Percentiles rank a stretch among this genome's conserved stretches.
phyloP scores from a whole-genome alignment of 371 early-diverging fungal species.

The Rhizopus stolonifer region DNA sequence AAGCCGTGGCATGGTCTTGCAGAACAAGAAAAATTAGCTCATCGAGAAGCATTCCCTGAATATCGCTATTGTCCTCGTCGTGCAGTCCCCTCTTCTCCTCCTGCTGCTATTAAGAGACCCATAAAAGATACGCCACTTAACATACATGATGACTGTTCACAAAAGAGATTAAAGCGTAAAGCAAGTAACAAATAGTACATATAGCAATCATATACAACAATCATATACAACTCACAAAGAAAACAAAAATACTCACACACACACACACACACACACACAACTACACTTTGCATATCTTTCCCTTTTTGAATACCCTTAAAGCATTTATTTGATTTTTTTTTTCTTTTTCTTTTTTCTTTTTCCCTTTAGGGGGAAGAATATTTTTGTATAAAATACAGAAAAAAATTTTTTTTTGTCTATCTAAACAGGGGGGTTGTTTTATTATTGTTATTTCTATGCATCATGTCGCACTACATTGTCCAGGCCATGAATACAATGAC shows the following conservation, averaged over 20 bases:
- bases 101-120: not conserved
- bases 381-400: no score
- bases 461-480: not conserved
- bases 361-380: no score
- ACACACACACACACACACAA: not conserved
- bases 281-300: not conserved
- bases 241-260: no score
- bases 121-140: slow-evolving; percentile 11
- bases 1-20: slow-evolving; percentile 50
- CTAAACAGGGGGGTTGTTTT: not conserved
- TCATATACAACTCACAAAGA: no score
- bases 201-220: no score
- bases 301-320: no score
- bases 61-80: slow-evolving; percentile 46
- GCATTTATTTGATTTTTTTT: no score
- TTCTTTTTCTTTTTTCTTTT: not conserved
- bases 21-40: slow-evolving; percentile 46
- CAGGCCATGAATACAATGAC: not conserved
- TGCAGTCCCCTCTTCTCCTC: slow-evolving; percentile 20
- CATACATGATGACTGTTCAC: slow-evolving; percentile 13
- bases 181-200: not conserved
- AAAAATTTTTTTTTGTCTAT: no score
- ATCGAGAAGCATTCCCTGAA: slow-evolving; percentile 49
- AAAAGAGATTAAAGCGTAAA: not conserved
- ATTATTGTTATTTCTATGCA: not conserved